Evolutionary conservation across 768 basidiomycete genomes (phyloP).

Genomic region (Fibroporia radiculosa): DNA sequence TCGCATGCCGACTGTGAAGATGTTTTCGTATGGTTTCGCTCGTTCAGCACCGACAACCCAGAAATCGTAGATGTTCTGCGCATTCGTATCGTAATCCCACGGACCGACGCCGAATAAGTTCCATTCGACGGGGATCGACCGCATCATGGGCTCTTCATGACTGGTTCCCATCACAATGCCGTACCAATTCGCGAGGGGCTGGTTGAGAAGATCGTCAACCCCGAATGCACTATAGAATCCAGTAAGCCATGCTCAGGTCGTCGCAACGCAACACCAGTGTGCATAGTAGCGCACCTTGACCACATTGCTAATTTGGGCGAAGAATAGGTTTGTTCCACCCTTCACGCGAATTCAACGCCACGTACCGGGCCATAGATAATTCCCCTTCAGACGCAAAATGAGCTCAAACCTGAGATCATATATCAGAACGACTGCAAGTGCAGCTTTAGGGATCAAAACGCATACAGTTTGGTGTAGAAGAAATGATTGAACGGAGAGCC

Average conservation of each 20-base stretch:
- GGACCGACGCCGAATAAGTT: constrained; percentile 43
- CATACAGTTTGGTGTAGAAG: constrained; percentile 51
- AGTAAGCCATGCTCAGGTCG: neutral
- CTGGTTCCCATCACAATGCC: constrained; percentile 70
- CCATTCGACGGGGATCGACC: constrained; percentile 64
- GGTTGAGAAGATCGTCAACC: constrained; percentile 54
- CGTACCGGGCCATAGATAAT: constrained; percentile 60
- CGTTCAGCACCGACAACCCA: constrained; percentile 56
- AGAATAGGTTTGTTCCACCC: too few species aligned
- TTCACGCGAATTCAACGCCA: neutral
- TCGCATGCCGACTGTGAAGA: constrained; percentile 66
- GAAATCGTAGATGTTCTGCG: constrained; percentile 47
- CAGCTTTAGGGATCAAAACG: constrained; percentile 5
- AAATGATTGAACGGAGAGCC: constrained; percentile 55
- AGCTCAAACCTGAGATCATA: constrained; percentile 47
- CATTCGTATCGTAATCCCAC: constrained; percentile 58
- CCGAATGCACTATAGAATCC: constrained; percentile 35
- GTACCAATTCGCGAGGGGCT: constrained; percentile 53
- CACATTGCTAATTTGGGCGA: constrained; percentile 16
- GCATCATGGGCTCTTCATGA: constrained; percentile 73
- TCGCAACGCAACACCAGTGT: neutral
- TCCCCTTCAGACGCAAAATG: constrained; percentile 57
- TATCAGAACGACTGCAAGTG: neutral
- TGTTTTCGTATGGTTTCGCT: constrained; percentile 49
- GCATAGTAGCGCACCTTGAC: constrained; percentile 26